Conservation (phyloP, 495 filamentous ascomycete genomes). For the Trichoderma asperelloides region DNA sequence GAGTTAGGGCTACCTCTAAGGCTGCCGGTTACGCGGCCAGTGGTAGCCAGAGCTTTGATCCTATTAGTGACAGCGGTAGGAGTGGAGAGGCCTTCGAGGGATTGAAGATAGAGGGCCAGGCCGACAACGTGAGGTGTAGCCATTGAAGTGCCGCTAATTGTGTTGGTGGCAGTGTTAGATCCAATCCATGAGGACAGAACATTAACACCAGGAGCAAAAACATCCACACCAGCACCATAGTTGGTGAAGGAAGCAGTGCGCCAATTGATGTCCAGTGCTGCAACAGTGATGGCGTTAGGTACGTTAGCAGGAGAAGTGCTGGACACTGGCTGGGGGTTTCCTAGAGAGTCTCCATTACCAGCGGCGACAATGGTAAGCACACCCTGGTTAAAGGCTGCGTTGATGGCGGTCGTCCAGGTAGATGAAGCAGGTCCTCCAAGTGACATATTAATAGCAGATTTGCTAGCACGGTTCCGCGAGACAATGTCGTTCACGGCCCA, state of each 20-base stretch:
- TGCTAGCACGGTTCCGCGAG: slow-evolving; percentile 11
- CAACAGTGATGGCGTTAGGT: slow-evolving; percentile 37
- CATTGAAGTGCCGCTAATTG: slow-evolving; percentile 51
- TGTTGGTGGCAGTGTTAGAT: slow-evolving; percentile 35
- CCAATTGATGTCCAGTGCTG: slow-evolving; percentile 29
- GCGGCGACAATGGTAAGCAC: slow-evolving; percentile 29
- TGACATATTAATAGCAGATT: slow-evolving; percentile 30
- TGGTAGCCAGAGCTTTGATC: slow-evolving; percentile 31
- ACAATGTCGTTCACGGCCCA: slow-evolving; percentile 28
- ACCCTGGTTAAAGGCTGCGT: slow-evolving; percentile 24
- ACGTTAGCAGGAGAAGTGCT: slow-evolving; percentile 34
- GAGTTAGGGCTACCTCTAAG: slow-evolving; percentile 29
- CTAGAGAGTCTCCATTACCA: slow-evolving; percentile 21
- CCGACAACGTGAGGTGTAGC: slow-evolving; percentile 50
- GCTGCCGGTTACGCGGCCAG: slow-evolving; percentile 25
- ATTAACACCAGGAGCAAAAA: slow-evolving; percentile 28
- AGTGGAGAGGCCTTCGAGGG: slow-evolving; percentile 19
- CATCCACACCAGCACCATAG: slow-evolving; percentile 37
- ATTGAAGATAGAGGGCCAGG: slow-evolving; percentile 17
- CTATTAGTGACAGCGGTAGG: slow-evolving; percentile 46
- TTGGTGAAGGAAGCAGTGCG: slow-evolving; percentile 39
- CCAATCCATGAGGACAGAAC: slow-evolving; percentile 20
- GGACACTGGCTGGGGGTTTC: slow-evolving; percentile 14
- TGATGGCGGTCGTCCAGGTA: slow-evolving; percentile 26
- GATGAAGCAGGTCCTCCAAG: slow-evolving; percentile 35